Evolutionary conservation across 2,329 filamentous ascomycete genomes (phyloP), one percentile per base, ranked within the genome.

Genomic region (Epichloe scottii): DNA sequence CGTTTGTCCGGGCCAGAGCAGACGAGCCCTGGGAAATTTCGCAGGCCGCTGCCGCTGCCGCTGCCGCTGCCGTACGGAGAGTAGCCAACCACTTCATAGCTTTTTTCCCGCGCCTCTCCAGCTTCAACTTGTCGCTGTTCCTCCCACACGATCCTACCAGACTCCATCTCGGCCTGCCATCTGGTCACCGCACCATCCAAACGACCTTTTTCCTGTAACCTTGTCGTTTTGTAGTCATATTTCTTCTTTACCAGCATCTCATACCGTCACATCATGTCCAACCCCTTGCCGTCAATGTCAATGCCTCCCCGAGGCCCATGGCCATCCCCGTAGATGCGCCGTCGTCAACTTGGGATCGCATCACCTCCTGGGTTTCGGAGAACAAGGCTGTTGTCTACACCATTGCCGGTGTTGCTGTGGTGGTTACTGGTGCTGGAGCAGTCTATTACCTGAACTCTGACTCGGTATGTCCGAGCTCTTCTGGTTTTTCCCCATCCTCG

Each of bases 301-400:
- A 71, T 73, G 63, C 72, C 75, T 60, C 68, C 51, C 66, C 67
- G 55, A 67, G 65, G 54, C 67, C 69, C 54, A 66, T 69, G 54
- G 68, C 71, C 52, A 64, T 80, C 49, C 71, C 73, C 41, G 67
- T 80, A 59, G 70, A 78, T 52, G 67, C 73, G 57, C 78, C 84
- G 55, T 79, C 84, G 53, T 85, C 87, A 45, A 72, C 93, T 51
- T 95, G 89, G 89, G 88, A 95, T 68, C 85, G 90, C 62, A 75
- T 96, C 70, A 85, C 89, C 58, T 84, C 76, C 64, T 98, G 93
- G 91, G 89, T 87, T 14, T 87, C 89, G 2, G 91, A 97, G 67
- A 90, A 98, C 73, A 97, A 96, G 75, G 86, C 88, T 46, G 79
- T 91, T 50, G 90, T 95, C 56, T 98, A 96, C 71, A 96, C 93